A percentile compares a stretch with the other conserved stretches of the same genome.
Conservation (phyloP, 2,329 filamentous ascomycete species). For the Coccinonectria pachysandricola region DNA sequence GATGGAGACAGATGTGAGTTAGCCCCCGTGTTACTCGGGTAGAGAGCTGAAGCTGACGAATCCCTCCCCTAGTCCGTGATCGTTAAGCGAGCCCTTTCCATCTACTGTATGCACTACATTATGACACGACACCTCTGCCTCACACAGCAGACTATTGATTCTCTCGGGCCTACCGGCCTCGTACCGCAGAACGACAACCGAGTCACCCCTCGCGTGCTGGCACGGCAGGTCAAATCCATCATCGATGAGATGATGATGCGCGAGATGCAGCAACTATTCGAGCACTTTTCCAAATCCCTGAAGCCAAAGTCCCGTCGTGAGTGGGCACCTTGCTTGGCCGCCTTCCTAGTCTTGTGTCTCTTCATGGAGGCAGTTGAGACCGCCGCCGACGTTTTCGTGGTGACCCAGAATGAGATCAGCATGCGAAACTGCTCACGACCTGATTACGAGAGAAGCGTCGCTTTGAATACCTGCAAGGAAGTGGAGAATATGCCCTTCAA, state of each 20-base stretch:
- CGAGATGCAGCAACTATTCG: slow-evolving; percentile 42
- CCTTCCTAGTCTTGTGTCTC: slow-evolving; percentile 46
- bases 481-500: slow-evolving; percentile 50
- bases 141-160: slow-evolving; percentile 32
- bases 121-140: slow-evolving; percentile 45
- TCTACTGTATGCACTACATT: slow-evolving; percentile 48
- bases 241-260: slow-evolving; percentile 43
- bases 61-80: slow-evolving; percentile 33
- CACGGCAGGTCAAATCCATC: slow-evolving; percentile 46
- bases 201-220: slow-evolving; percentile 44
- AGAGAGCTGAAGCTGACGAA: no score
- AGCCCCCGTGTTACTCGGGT: no score
- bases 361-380: slow-evolving; percentile 49
- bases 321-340: slow-evolving; percentile 47
- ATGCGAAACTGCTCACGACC: slow-evolving; percentile 27
- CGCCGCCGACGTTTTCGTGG: slow-evolving; percentile 41
- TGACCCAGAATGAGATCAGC: slow-evolving; percentile 40
- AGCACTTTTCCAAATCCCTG: slow-evolving; percentile 40
- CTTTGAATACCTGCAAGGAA: slow-evolving; percentile 37
- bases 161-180: slow-evolving; percentile 31
- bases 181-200: slow-evolving; percentile 33
- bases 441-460: slow-evolving; percentile 31
- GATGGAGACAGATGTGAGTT: slow-evolving; percentile 32
- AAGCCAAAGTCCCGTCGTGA: slow-evolving; percentile 43
- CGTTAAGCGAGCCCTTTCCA: slow-evolving; percentile 41